phyloP scores from a whole-genome alignment of 225 moss, liverwort and hornwort species.

The Takakia lepidozioides region DNA sequence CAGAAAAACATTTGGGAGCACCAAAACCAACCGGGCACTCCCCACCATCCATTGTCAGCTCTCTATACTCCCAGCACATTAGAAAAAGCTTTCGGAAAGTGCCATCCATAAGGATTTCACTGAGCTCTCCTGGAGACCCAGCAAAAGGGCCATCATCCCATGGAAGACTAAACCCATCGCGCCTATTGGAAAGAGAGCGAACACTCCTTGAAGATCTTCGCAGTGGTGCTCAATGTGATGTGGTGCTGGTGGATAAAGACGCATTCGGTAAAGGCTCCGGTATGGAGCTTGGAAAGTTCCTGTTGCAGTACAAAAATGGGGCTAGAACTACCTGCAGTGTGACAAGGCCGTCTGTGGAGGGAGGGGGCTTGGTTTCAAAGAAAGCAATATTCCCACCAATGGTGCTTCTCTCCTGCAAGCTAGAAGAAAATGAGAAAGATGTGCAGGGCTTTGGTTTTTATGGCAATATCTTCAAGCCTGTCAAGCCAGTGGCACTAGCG shows the following conservation, averaged over 20 bases:
- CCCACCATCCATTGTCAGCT: too few relatives aligned
- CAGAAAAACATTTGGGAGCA: too few relatives aligned
- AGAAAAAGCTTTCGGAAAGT: not conserved
- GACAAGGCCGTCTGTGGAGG: too few relatives aligned
- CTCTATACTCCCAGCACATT: too few relatives aligned
- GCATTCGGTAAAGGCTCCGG: slow-evolving; percentile 12
- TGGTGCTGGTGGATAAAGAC: slow-evolving; percentile 12
- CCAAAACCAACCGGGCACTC: too few relatives aligned
- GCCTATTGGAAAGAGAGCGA: too few relatives aligned
- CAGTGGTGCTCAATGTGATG: slow-evolving; percentile 7
- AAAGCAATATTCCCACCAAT: slow-evolving; percentile 2
- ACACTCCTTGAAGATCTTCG: slow-evolving; percentile 2
- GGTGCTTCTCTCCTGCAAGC: slow-evolving; percentile 14
- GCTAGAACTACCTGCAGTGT: not conserved
- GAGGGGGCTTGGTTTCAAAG: too few relatives aligned
- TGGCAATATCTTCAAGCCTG: slow-evolving; percentile 12
- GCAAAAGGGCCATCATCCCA: too few relatives aligned
- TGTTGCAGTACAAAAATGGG: not conserved
- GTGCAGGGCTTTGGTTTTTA: slow-evolving; percentile 8
- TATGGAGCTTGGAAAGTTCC: slow-evolving; percentile 8
- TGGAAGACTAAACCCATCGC: too few relatives aligned
- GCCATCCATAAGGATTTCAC: slow-evolving; percentile 1
- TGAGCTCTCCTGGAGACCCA: not conserved
- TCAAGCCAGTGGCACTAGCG: slow-evolving; percentile 7
- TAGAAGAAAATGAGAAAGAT: slow-evolving; percentile 10